Evolutionary conservation across 805 yeast genomes (phyloP).

Genomic region (Cyberlindnera americana): DNA sequence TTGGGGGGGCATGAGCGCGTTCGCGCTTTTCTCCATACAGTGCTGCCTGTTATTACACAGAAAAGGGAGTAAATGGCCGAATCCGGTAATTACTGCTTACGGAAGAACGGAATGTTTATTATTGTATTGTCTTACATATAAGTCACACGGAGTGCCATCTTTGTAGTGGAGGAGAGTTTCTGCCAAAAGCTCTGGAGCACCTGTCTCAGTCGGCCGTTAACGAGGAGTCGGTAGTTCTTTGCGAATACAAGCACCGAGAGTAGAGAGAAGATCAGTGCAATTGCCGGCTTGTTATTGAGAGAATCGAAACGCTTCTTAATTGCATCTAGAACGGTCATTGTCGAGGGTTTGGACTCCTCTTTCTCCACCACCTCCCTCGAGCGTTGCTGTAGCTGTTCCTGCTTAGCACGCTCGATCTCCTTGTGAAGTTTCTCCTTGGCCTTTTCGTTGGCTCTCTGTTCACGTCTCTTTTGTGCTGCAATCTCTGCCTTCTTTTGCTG

Average conservation of each 20-base stretch:
- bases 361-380: constrained; percentile 2
- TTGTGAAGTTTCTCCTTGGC: constrained; percentile 14
- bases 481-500: constrained; percentile 11
- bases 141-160: constrained; percentile 28
- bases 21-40: no score
- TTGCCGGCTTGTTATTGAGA: constrained; percentile 6
- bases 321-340: constrained; percentile 12
- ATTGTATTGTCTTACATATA: constrained; percentile 20
- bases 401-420: no score
- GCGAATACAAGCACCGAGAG: constrained; percentile 15
- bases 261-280: constrained; percentile 15
- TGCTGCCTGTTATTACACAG: no score
- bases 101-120: no score
- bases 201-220: constrained; percentile 15
- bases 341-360: neutral
- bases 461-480: constrained; percentile 15
- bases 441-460: constrained; percentile 10
- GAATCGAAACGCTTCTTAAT: constrained; percentile 16
- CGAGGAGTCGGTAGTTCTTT: constrained; percentile 10
- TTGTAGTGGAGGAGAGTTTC: constrained; percentile 14
- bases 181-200: constrained; percentile 13
- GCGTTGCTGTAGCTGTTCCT: no score
- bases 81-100: no score
- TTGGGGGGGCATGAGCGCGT: neutral
- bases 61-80: no score